Evolutionary conservation across 352 stramenopile species (phyloP).

Genomic region (Pythium pyrilobum): DNA sequence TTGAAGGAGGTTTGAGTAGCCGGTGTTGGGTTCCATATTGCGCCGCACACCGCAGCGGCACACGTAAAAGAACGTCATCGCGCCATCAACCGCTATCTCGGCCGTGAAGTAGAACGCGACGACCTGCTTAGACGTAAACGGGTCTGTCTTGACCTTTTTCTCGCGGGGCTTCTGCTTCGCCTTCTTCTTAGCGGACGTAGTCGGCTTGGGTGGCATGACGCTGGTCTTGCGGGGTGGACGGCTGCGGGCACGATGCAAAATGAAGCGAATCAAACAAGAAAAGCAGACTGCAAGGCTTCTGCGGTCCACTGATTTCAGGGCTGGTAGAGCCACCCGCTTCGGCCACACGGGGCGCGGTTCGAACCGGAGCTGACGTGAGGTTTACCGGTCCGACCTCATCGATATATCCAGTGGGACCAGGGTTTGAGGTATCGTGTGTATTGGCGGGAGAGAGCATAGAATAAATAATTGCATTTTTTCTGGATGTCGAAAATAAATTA

Average conservation of each 20-base stretch:
- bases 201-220: neutral
- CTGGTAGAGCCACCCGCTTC: too few species aligned
- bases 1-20: neutral
- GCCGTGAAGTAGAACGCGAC: neutral
- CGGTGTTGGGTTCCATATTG: neutral
- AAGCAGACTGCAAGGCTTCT: too few species aligned
- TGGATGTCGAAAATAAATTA: neutral
- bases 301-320: too few species aligned
- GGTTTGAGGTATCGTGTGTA: too few species aligned
- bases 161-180: neutral
- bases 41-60: neutral
- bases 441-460: neutral
- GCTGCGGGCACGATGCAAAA: too few species aligned
- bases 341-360: too few species aligned
- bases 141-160: neutral
- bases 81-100: neutral
- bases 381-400: neutral
- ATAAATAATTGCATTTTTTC: neutral
- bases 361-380: neutral
- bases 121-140: neutral
- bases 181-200: neutral
- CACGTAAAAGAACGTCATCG: neutral
- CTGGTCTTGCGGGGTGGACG: neutral
- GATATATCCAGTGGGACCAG: too few species aligned
- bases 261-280: too few species aligned